Evolutionary conservation across 768 basidiomycete species (phyloP).

Genomic region (Russula olivacea): DNA sequence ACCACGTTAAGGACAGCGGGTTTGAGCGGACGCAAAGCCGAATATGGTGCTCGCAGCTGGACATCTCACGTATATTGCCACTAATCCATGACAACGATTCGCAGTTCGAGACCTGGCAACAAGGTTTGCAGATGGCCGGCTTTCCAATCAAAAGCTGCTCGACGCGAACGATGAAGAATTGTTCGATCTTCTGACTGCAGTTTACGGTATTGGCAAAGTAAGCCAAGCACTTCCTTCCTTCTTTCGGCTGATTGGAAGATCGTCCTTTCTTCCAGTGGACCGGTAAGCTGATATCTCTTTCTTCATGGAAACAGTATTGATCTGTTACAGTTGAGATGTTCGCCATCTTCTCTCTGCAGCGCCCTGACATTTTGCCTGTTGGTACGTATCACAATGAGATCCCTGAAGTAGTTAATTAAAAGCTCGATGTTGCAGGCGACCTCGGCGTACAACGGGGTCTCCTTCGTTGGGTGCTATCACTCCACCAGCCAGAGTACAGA

Average conservation of each 20-base stretch:
- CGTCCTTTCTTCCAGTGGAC: conserved; percentile 46
- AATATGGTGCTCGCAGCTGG: conserved; percentile 57
- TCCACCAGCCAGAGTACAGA: conserved; percentile 48
- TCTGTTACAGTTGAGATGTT: conserved; percentile 77
- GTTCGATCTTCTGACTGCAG: conserved; percentile 64
- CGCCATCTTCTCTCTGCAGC: conserved; percentile 77
- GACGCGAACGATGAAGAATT: conserved; percentile 73
- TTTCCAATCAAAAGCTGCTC: conserved; percentile 67
- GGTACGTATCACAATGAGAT: conserved; percentile 32
- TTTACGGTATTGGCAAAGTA: conserved; percentile 74
- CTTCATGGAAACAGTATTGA: neutral
- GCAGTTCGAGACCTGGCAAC: conserved; percentile 73
- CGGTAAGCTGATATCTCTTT: conserved; percentile 35
- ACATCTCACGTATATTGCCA: neutral
- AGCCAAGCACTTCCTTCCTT: conserved; percentile 26
- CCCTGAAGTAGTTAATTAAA: neutral
- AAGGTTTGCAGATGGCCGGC: conserved; percentile 73
- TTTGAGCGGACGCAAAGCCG: conserved; percentile 78
- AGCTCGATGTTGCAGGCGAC: conserved; percentile 48
- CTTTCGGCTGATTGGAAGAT: neutral
- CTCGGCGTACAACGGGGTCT: conserved; percentile 78
- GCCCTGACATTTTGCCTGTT: conserved; percentile 73
- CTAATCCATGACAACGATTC: neutral
- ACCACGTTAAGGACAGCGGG: conserved; percentile 64
- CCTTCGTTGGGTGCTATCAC: conserved; percentile 59